Percentiles rank a stretch among this genome's conserved stretches.
Conservation (phyloP, 208 protist species). For the Ichthyophonus hoferi region DNA sequence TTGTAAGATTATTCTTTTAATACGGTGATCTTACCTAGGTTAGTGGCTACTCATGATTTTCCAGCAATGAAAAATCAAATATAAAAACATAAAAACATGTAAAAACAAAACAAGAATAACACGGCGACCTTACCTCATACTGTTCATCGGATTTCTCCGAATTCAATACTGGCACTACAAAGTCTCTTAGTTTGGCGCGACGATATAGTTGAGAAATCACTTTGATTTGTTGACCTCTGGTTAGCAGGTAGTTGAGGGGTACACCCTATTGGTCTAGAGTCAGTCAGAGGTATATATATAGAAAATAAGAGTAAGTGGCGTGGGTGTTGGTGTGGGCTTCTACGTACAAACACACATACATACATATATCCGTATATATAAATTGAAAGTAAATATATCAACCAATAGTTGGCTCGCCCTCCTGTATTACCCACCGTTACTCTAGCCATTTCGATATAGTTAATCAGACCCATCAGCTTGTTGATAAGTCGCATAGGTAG, state of each 20-base stretch:
- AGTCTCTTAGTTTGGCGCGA: background rate
- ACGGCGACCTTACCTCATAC: background rate
- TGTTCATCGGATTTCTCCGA: background rate
- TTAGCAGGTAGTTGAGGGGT: slow-evolving; percentile 85
- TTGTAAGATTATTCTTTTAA: too few species aligned
- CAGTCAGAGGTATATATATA: too few species aligned
- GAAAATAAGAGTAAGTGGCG: too few species aligned
- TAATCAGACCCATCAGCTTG: slow-evolving; percentile 94
- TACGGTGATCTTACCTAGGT: too few species aligned
- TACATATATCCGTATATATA: too few species aligned
- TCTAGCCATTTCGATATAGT: slow-evolving; percentile 92
- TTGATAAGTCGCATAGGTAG: slow-evolving; percentile 88
- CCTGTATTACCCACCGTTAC: slow-evolving; percentile 41
- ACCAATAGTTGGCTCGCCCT: too few species aligned
- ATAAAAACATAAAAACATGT: too few species aligned
- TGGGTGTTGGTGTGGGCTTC: background rate
- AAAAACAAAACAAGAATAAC: too few species aligned
- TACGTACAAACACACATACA: background rate
- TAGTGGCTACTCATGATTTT: too few species aligned
- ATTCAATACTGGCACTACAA: slow-evolving; percentile 38
- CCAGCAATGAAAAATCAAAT: too few species aligned
- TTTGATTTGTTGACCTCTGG: slow-evolving; percentile 96
- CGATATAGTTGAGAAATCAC: slow-evolving; percentile 58
- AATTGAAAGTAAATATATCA: background rate
- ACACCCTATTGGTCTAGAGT: too few species aligned